Percentiles rank a stretch among this genome's conserved stretches.
Evolutionary conservation across 805 yeast species (phyloP).

Genomic region (Komagataella ulmi): DNA sequence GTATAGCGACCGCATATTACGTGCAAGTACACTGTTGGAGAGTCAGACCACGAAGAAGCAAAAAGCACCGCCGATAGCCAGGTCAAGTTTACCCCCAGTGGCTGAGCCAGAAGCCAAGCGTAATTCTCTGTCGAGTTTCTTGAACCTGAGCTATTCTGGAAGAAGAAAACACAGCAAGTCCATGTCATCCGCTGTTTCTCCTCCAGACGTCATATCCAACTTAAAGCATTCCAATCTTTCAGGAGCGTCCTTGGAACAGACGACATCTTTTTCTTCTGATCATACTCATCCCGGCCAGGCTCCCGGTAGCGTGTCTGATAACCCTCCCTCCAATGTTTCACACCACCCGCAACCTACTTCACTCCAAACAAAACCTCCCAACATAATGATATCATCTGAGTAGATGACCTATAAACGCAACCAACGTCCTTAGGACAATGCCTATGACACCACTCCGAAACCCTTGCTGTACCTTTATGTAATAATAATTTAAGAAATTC

Average conservation of each 20-base stretch:
- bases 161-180: conserved; percentile 15
- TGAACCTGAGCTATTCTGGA: not conserved
- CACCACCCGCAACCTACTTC: not conserved
- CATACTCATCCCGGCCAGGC: not conserved
- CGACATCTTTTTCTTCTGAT: not conserved
- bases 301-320: not conserved
- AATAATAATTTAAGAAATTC: not conserved
- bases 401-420: not conserved
- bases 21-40: conserved; percentile 6
- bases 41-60: not conserved
- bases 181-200: conserved; percentile 22
- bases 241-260: not conserved
- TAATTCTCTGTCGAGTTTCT: not conserved
- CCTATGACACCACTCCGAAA: no score
- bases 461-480: not conserved
- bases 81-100: not conserved
- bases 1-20: conserved; percentile 29
- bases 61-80: not conserved
- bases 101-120: not conserved
- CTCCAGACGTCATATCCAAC: conserved; percentile 9
- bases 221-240: not conserved
- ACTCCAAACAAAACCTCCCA: not conserved
- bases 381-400: not conserved
- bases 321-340: not conserved
- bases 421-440: no score